phyloP scores from a whole-genome alignment of 257 asterid species.

The Solanum bulbocastanum region DNA sequence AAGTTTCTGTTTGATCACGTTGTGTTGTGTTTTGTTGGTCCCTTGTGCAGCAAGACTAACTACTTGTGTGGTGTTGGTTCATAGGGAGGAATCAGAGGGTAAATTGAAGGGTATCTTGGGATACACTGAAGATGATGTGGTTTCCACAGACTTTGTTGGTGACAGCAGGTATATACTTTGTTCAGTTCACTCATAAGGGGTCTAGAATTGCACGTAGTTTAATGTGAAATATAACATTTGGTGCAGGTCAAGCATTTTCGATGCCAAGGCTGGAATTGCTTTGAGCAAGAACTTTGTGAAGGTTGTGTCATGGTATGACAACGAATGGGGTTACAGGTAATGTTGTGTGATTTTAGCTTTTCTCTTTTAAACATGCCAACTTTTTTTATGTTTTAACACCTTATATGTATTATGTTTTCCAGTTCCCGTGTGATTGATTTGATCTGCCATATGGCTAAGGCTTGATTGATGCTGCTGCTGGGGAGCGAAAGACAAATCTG shows the following conservation, averaged over 20 bases:
- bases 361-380: too few species aligned
- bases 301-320: slow-evolving; percentile 70
- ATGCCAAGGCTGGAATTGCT: slow-evolving; percentile 84
- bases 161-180: slow-evolving; percentile 41
- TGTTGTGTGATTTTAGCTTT: not conserved
- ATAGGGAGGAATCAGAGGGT: slow-evolving; percentile 73
- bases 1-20: slow-evolving; percentile 1
- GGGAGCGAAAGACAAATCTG: not conserved
- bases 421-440: slow-evolving; percentile 66
- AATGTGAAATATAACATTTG: not conserved
- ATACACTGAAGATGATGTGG: slow-evolving; percentile 71
- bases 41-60: not conserved
- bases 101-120: slow-evolving; percentile 78
- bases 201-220: not conserved
- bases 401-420: slow-evolving; percentile 4
- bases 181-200: not conserved
- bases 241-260: slow-evolving; percentile 73
- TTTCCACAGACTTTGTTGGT: slow-evolving; percentile 67
- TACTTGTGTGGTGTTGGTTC: not conserved
- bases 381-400: not conserved
- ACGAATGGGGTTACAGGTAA: slow-evolving; percentile 79
- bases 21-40: not conserved
- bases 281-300: slow-evolving; percentile 56
- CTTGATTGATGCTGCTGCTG: not conserved
- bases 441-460: slow-evolving; percentile 46